phyloP scores from a whole-genome alignment of 2,329 filamentous ascomycete species.

The Penicillium corylophilum region DNA sequence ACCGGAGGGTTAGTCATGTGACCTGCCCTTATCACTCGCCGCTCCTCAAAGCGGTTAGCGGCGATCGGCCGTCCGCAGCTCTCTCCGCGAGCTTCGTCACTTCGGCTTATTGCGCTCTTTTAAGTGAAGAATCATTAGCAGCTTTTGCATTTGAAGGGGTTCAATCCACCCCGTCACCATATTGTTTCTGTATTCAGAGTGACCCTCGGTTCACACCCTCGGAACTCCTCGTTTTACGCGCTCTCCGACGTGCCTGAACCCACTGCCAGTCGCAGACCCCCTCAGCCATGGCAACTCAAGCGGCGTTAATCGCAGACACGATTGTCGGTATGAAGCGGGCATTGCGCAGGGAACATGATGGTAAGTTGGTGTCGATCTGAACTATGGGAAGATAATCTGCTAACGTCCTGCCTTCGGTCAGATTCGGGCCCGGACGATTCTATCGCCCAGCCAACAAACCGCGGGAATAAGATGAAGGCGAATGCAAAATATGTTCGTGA shows the following conservation, averaged over 20 bases:
- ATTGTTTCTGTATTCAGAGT: background rate
- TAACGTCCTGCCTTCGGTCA: conserved; percentile 20
- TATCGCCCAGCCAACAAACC: conserved; percentile 56
- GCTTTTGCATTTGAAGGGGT: background rate
- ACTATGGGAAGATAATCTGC: background rate
- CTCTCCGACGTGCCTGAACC: conserved; percentile 13
- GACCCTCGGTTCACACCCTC: background rate
- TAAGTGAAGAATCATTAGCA: conserved; percentile 6
- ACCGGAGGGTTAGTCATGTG: conserved; percentile 8
- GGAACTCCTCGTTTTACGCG: conserved; percentile 9
- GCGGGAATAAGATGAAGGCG: conserved; percentile 61
- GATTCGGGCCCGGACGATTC: conserved; percentile 51
- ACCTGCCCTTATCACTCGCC: conserved; percentile 9
- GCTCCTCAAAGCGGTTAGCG: conserved; percentile 21
- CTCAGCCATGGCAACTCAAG: conserved; percentile 44
- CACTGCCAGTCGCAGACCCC: conserved; percentile 13
- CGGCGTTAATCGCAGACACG: conserved; percentile 52
- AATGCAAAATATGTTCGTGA: conserved; percentile 58
- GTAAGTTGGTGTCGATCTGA: conserved; percentile 30
- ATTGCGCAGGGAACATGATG: conserved; percentile 47
- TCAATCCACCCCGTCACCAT: background rate
- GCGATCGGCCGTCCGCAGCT: conserved; percentile 23
- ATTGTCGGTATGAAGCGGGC: conserved; percentile 56
- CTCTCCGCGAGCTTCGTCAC: conserved; percentile 27
- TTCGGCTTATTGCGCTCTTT: conserved; percentile 9